These are phyloP conservation scores for Chaetomium tenue DNA, from an alignment of 495 filamentous ascomycete species.

Conservation along the genomic window DNA sequence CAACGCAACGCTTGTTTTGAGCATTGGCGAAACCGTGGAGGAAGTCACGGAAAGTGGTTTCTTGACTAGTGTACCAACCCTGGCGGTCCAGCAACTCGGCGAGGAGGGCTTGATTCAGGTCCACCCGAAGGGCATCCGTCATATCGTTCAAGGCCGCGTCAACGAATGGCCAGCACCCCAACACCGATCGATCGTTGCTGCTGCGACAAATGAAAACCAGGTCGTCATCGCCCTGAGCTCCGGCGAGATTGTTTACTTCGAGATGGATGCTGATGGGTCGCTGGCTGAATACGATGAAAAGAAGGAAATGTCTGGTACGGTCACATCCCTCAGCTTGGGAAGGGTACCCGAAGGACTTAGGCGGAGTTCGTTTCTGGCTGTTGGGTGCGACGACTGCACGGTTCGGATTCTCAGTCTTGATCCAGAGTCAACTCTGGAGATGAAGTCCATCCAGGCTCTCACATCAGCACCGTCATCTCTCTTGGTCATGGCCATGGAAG, in stretches of 20 bases:
- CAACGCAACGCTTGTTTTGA: slow-evolving; percentile 76
- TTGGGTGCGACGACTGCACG: slow-evolving; percentile 94
- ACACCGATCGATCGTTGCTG: slow-evolving; percentile 93
- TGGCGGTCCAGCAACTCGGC: slow-evolving; percentile 91
- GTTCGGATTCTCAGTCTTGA: slow-evolving; percentile 89
- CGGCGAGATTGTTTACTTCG: slow-evolving; percentile 96
- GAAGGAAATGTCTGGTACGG: slow-evolving; percentile 91
- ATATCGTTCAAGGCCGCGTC: slow-evolving; percentile 78
- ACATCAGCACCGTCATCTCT: slow-evolving; percentile 85
- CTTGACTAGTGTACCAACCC: slow-evolving; percentile 75
- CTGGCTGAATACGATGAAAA: slow-evolving; percentile 94
- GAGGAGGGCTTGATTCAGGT: slow-evolving; percentile 92
- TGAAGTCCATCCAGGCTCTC: slow-evolving; percentile 88
- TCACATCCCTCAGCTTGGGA: slow-evolving; percentile 90
- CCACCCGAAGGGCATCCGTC: slow-evolving; percentile 89
- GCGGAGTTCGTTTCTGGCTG: slow-evolving; percentile 84
- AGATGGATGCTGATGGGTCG: slow-evolving; percentile 87
- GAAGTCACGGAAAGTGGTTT: slow-evolving; percentile 93
- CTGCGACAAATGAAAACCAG: slow-evolving; percentile 88
- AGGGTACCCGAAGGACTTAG: slow-evolving; percentile 85
- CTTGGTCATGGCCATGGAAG: slow-evolving; percentile 92
- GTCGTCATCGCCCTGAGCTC: slow-evolving; percentile 91
- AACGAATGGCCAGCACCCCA: slow-evolving; percentile 94
- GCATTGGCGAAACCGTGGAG: slow-evolving; percentile 94
- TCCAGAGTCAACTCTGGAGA: slow-evolving; percentile 84